Evolutionary conservation across 305 asterid genomes (phyloP).

Genomic region (Fraxinus dipetala): DNA sequence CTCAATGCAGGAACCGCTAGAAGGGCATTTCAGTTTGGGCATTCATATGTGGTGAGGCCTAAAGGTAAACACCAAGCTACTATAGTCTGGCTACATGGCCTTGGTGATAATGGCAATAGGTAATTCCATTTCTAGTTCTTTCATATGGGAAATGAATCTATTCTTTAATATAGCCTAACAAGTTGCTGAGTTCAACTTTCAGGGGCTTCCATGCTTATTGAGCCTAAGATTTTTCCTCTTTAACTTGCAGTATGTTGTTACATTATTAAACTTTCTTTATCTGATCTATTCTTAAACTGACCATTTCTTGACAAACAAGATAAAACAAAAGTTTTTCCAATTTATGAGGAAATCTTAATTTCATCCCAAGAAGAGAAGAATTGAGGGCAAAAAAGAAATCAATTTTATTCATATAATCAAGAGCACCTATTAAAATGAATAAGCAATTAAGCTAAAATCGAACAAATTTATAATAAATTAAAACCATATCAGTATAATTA

Average conservation of each 20-base stretch:
- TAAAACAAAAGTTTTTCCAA: neutral
- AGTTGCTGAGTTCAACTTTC: neutral
- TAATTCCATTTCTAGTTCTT: slow-evolving; percentile 25
- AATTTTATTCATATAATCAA: neutral
- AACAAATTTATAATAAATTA: too few species aligned
- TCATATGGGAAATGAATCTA: slow-evolving; percentile 4
- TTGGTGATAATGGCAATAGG: slow-evolving; percentile 83
- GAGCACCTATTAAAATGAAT: neutral
- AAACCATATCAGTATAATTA: neutral
- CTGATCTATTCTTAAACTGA: neutral
- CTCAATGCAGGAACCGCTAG: slow-evolving; percentile 37
- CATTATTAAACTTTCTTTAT: neutral
- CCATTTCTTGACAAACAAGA: neutral
- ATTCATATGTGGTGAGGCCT: slow-evolving; percentile 72
- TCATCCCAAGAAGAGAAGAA: neutral
- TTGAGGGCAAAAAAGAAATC: neutral
- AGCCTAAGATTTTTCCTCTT: neutral
- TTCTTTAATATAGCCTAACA: slow-evolving; percentile 7
- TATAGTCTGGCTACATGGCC: slow-evolving; percentile 87
- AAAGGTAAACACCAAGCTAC: slow-evolving; percentile 86
- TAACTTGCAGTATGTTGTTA: neutral
- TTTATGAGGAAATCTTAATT: neutral
- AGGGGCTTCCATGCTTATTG: neutral
- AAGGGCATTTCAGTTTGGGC: slow-evolving; percentile 71
- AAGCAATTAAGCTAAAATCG: neutral